These are phyloP conservation scores for Mangifera indica DNA, from an alignment of 345 rosid genomes.

Conservation along the genomic window DNA sequence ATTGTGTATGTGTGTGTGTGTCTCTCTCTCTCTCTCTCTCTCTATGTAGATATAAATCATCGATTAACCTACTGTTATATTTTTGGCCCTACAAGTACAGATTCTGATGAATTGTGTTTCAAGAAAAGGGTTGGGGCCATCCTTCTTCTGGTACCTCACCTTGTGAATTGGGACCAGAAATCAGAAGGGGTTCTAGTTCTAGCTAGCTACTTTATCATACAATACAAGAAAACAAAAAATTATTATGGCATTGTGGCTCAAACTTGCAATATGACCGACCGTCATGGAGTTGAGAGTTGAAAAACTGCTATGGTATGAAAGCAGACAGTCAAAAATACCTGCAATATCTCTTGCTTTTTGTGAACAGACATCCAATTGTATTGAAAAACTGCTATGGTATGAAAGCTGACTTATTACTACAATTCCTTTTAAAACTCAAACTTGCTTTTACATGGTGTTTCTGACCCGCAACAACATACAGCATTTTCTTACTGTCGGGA, in stretches of 20 bases:
- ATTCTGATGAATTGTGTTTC: neutral
- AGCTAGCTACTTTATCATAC: neutral
- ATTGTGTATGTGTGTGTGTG: too few relatives aligned
- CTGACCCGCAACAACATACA: neutral
- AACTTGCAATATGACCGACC: neutral
- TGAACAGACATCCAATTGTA: neutral
- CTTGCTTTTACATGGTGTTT: neutral
- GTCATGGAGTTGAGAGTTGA: neutral
- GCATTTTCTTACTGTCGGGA: too few relatives aligned
- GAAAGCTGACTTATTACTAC: neutral
- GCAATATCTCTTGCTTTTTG: neutral
- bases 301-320: neutral
- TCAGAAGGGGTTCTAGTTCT: too few relatives aligned
- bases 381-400: too few relatives aligned
- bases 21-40: too few relatives aligned
- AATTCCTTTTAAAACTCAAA: neutral
- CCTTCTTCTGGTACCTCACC: neutral
- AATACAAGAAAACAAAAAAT: neutral
- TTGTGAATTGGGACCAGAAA: neutral
- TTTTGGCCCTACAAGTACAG: neutral
- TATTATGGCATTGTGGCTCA: neutral
- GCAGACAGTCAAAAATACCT: conserved; percentile 9
- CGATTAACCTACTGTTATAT: neutral
- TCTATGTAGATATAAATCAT: too few relatives aligned
- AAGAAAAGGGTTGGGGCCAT: neutral